Conservation (phyloP, 768 basidiomycete species). For the Hericium rajendrae region DNA sequence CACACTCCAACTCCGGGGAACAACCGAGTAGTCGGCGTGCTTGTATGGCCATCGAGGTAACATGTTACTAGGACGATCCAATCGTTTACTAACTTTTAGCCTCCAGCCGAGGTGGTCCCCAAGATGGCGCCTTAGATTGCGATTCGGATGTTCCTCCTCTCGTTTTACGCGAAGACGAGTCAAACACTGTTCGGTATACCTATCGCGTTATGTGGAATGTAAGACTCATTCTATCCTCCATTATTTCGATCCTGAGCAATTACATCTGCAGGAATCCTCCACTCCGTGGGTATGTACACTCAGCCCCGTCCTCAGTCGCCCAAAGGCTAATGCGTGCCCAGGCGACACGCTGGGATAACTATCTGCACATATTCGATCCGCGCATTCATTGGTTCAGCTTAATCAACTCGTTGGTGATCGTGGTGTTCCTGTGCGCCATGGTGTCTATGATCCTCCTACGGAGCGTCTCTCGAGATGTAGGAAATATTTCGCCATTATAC, state of each 20-base stretch:
- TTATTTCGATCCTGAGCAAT: background rate
- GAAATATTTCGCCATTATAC: constrained; percentile 16
- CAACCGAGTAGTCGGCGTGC: constrained; percentile 86
- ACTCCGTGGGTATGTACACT: constrained; percentile 60
- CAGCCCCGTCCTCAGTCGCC: background rate
- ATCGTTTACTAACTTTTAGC: background rate
- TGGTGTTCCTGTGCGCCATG: constrained; percentile 86
- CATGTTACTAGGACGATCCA: background rate
- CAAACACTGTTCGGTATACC: constrained; percentile 70
- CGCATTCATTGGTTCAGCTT: constrained; percentile 96
- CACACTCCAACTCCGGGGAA: constrained; percentile 60
- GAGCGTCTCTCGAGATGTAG: constrained; percentile 80
- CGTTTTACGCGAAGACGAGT: constrained; percentile 47
- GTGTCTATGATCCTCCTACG: constrained; percentile 85
- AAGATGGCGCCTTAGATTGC: constrained; percentile 44
- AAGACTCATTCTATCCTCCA: constrained; percentile 19
- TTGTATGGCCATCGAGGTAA: constrained; percentile 66
- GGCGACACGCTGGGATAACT: constrained; percentile 96
- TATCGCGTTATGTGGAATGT: constrained; percentile 86
- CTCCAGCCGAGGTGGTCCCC: constrained; percentile 52
- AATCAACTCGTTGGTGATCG: constrained; percentile 87
- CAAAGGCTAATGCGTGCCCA: constrained; percentile 18
- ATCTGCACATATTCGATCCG: constrained; percentile 88
- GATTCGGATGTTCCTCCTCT: constrained; percentile 38
- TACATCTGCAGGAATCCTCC: constrained; percentile 55